These are phyloP conservation scores for Apiospora hydei DNA, from an alignment of 2,329 filamentous ascomycete genomes.

Conservation along the genomic window DNA sequence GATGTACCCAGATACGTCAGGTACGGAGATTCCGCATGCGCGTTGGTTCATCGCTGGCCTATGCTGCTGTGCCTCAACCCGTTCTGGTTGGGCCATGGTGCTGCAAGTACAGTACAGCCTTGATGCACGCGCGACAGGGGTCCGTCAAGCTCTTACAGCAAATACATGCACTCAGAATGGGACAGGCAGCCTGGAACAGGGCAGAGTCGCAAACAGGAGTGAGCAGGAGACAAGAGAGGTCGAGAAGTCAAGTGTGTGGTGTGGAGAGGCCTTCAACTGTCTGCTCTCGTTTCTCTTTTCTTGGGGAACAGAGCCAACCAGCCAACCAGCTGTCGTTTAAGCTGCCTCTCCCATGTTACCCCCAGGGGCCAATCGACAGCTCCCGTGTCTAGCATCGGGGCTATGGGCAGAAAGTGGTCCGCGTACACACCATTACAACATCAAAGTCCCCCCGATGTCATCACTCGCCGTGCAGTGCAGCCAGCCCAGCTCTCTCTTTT, in stretches of 20 bases:
- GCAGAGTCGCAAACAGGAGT: not conserved
- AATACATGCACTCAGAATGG: not conserved
- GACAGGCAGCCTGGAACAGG: not conserved
- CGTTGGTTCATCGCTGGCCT: not conserved
- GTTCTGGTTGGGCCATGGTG: not conserved
- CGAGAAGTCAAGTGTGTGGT: not conserved
- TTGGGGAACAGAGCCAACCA: conserved; percentile 5
- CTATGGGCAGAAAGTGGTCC: conserved; percentile 9
- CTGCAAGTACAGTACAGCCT: not conserved
- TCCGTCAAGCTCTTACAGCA: not conserved
- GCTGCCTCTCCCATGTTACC: not conserved
- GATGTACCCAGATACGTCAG: not conserved
- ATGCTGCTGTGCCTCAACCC: not conserved
- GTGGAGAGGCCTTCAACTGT: not conserved
- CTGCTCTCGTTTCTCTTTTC: not conserved
- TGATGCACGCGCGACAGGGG: not conserved
- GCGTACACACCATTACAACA: conserved; percentile 22
- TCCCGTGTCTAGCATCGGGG: conserved; percentile 23
- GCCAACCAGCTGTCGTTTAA: not conserved
- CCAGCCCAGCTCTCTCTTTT: conserved; percentile 6
- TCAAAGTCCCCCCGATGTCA: conserved; percentile 20
- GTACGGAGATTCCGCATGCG: not conserved
- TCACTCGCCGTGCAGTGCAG: conserved; percentile 11
- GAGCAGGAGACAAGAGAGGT: not conserved
- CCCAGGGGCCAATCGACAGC: conserved; percentile 9